Percentiles rank a stretch among this genome's conserved stretches.
phyloP scores from a whole-genome alignment of 768 basidiomycete genomes.

The Naganishia friedmannii region DNA sequence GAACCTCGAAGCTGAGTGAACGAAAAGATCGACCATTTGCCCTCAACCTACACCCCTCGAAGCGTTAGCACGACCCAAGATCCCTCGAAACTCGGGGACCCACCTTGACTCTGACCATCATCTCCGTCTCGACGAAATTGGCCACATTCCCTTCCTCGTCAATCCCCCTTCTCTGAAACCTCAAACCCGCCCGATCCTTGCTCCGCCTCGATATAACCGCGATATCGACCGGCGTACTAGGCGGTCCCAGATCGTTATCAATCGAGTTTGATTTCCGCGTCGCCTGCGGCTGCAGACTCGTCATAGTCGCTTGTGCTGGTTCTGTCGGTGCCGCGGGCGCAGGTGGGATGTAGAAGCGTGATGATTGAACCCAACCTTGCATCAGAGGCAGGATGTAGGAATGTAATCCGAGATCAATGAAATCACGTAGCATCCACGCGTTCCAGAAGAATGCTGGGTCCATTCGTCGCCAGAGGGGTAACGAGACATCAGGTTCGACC shows the following conservation, averaged over 20 bases:
- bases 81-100: constrained; percentile 34
- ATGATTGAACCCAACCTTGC: constrained; percentile 83
- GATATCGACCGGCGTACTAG: constrained; percentile 63
- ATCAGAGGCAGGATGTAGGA: constrained; percentile 84
- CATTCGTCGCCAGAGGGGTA: constrained; percentile 87
- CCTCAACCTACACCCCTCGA: constrained; percentile 63
- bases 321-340: constrained; percentile 32
- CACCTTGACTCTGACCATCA: constrained; percentile 77
- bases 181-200: constrained; percentile 80
- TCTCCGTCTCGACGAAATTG: constrained; percentile 94
- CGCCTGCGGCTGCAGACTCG: constrained; percentile 3
- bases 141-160: constrained; percentile 91
- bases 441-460: constrained; percentile 97
- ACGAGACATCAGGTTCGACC: constrained; percentile 68
- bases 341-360: constrained; percentile 62
- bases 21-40: constrained; percentile 72
- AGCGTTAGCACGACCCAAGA: constrained; percentile 23
- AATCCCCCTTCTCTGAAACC: constrained; percentile 91
- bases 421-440: constrained; percentile 75
- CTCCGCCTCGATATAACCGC: constrained; percentile 80
- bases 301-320: constrained; percentile 26
- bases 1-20: constrained; percentile 91
- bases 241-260: constrained; percentile 45
- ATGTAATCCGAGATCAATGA: constrained; percentile 85
- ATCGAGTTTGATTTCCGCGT: constrained; percentile 6